These are phyloP conservation scores for Penicillium bialowiezense DNA, from an alignment of 495 filamentous ascomycete genomes.

Conservation along the genomic window DNA sequence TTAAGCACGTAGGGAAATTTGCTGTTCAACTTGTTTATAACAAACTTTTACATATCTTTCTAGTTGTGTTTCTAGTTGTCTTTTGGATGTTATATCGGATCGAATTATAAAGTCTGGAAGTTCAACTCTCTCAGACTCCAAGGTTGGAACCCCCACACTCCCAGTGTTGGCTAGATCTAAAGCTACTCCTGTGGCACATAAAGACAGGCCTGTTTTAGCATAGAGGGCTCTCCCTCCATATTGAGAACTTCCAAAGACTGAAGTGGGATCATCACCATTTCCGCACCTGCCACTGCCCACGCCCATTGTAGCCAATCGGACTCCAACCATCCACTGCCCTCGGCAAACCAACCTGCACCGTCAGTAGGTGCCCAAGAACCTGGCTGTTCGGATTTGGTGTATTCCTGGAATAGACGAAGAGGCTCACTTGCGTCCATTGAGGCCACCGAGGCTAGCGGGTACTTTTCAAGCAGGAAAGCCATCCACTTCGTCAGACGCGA, in stretches of 20 bases:
- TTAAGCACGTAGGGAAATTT: too few relatives aligned
- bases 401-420: constrained; percentile 21
- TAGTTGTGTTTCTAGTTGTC: too few relatives aligned
- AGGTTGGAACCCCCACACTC: too few relatives aligned
- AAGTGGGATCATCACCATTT: constrained; percentile 38
- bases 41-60: too few relatives aligned
- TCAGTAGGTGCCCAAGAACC: constrained; percentile 7
- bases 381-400: constrained; percentile 12
- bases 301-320: constrained; percentile 44
- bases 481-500: constrained; percentile 37
- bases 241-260: constrained; percentile 34
- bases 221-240: constrained; percentile 20
- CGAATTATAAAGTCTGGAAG: too few relatives aligned
- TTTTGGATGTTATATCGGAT: too few relatives aligned
- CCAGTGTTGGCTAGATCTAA: too few relatives aligned
- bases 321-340: constrained; percentile 37
- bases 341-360: constrained; percentile 21
- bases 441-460: constrained; percentile 22
- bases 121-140: too few relatives aligned
- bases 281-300: constrained; percentile 37
- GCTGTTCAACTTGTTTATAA: too few relatives aligned
- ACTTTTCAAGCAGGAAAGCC: constrained; percentile 35
- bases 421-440: constrained; percentile 26
- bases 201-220: constrained; percentile 36
- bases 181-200: constrained; percentile 39